A percentile compares a stretch with the other conserved stretches of the same genome.
Conservation (phyloP, 2,329 filamentous ascomycete genomes). For the Mycosphaerella sp. region DNA sequence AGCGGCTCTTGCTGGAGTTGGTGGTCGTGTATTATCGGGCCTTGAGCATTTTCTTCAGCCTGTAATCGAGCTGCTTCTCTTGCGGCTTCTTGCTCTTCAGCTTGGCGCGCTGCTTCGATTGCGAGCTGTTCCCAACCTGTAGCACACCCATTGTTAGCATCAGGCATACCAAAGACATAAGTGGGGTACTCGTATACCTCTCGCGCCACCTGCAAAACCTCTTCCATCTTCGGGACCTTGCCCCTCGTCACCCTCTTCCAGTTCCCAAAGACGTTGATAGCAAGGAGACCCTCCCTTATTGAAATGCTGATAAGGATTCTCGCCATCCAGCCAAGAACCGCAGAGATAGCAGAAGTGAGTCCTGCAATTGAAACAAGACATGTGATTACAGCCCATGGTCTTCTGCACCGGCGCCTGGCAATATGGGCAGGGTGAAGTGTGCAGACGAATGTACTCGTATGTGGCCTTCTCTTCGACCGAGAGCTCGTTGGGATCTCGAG, state of each 20-base stretch:
- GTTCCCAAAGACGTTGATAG: conserved; percentile 82
- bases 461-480: conserved; percentile 81
- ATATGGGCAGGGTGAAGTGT: conserved; percentile 84
- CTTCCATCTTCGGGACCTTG: conserved; percentile 36
- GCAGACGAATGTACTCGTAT: conserved; percentile 70
- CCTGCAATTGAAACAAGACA: conserved; percentile 84
- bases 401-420: conserved; percentile 83
- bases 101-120: conserved; percentile 31
- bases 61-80: conserved; percentile 30
- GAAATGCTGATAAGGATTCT: conserved; percentile 84
- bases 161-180: too few species aligned
- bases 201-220: conserved; percentile 37
- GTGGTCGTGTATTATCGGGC: conserved; percentile 8
- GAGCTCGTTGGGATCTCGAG: conserved; percentile 61
- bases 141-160: too few species aligned
- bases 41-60: conserved; percentile 18
- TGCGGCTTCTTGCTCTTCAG: conserved; percentile 31
- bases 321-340: conserved; percentile 72
- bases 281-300: conserved; percentile 65
- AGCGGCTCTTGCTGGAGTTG: conserved; percentile 14
- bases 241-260: conserved; percentile 68
- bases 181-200: conserved; percentile 18
- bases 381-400: conserved; percentile 91
- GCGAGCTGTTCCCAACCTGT: conserved; percentile 39
- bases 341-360: conserved; percentile 96